A percentile compares a stretch with the other conserved stretches of the same genome.
Conservation (phyloP, 2,329 filamentous ascomycete genomes). For the Aspergillus floridensis region DNA sequence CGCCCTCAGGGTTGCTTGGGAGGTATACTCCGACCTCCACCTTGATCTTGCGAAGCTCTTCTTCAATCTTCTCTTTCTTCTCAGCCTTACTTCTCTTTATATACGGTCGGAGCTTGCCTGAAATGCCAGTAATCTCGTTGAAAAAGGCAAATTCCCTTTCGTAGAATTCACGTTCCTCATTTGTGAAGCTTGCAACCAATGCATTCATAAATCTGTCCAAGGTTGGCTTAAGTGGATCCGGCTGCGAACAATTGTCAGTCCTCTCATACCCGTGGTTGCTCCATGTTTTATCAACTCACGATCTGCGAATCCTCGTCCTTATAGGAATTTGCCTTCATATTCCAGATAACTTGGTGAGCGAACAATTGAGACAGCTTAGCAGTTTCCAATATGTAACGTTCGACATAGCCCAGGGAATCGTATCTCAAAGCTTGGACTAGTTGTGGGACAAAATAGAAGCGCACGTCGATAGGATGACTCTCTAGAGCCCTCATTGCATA, state of each 20-base stretch:
- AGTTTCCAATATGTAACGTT: slow-evolving; percentile 94
- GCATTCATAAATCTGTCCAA: slow-evolving; percentile 85
- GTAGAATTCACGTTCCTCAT: slow-evolving; percentile 78
- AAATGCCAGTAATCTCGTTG: slow-evolving; percentile 91
- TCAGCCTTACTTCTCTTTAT: slow-evolving; percentile 91
- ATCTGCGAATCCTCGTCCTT: slow-evolving; percentile 92
- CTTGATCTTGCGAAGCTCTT: slow-evolving; percentile 94
- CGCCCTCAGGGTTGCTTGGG: slow-evolving; percentile 92
- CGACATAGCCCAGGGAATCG: slow-evolving; percentile 88
- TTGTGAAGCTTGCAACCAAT: slow-evolving; percentile 78
- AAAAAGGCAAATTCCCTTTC: slow-evolving; percentile 98
- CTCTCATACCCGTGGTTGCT: neutral
- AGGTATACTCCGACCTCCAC: slow-evolving; percentile 97
- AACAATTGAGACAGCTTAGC: slow-evolving; percentile 97
- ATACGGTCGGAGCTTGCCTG: slow-evolving; percentile 89
- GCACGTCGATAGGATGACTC: slow-evolving; percentile 91
- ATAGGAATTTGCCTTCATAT: slow-evolving; percentile 98
- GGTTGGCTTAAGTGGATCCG: slow-evolving; percentile 88
- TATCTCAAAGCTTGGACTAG: slow-evolving; percentile 95
- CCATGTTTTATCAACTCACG: slow-evolving; percentile 47
- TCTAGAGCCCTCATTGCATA: slow-evolving; percentile 96
- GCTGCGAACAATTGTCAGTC: slow-evolving; percentile 46
- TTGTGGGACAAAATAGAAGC: slow-evolving; percentile 98
- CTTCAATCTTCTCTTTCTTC: slow-evolving; percentile 99
- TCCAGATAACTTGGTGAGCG: slow-evolving; percentile 99